These are phyloP conservation scores for Russula earlei DNA, from an alignment of 768 basidiomycete species.

Conservation along the genomic window DNA sequence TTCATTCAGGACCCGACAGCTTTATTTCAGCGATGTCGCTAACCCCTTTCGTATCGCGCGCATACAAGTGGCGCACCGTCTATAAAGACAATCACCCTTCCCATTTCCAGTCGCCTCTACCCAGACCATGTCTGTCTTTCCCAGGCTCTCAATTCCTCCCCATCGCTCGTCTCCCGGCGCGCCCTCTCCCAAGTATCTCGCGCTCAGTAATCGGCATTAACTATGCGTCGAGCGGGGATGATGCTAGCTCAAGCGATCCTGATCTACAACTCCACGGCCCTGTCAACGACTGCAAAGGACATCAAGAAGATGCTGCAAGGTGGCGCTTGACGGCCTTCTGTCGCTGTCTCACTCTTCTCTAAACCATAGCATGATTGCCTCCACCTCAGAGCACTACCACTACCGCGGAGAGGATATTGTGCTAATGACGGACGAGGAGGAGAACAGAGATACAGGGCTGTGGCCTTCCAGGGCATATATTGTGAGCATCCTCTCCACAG, in stretches of 20 bases:
- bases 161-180: neutral
- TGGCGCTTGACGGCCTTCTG: neutral
- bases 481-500: conserved; percentile 3
- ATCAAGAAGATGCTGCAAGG: conserved; percentile 2
- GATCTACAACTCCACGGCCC: conserved; percentile 1
- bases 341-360: neutral
- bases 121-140: neutral
- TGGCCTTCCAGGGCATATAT: conserved; percentile 16
- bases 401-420: conserved; percentile 5
- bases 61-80: too few species aligned
- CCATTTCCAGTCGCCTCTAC: too few species aligned
- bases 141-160: neutral
- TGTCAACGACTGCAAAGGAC: conserved; percentile 3
- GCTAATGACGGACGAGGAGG: conserved; percentile 17
- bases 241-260: too few species aligned
- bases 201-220: conserved; percentile 1
- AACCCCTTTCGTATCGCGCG: too few species aligned
- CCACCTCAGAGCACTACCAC: neutral
- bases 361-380: neutral
- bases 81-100: too few species aligned
- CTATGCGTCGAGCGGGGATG: neutral
- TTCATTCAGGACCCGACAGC: too few species aligned
- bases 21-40: too few species aligned
- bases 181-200: neutral
- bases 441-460: neutral